Evolutionary conservation across 441 rosid genomes (phyloP), one percentile per base, ranked within the genome.

Genomic region (Erodium moschatum): DNA sequence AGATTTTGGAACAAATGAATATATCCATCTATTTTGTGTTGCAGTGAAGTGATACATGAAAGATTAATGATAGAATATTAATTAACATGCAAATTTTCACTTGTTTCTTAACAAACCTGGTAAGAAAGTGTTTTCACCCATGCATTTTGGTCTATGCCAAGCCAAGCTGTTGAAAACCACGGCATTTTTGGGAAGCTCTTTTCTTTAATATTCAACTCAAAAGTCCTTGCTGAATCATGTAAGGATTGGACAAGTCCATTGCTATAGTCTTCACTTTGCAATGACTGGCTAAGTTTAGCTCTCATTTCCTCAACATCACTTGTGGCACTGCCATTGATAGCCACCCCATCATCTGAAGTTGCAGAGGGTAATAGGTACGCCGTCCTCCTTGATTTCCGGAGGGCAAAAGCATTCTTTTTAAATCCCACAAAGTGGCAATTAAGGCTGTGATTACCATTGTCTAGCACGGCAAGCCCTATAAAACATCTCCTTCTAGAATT

Each of bases 111-210:
- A 79, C 73, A 69, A 50, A 95, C 99, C 97, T 95, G 97, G 80
- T 95, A 95, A 73, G 97, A 86, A 65, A 95, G 85, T 9, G 90
- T 85, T 78, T 90, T 95, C 78, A 91, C 80, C 97, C 97, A 95
- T 7, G 96, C 85, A 66, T 86, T 90, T 78, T 80, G 81, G 74
- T 95, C 97, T 33, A 82, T 80, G 67, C 97, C 97, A 67, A 91
- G 84, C 97, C 96, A 91, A 33, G 92, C 86, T 15, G 87, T 84
- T 63, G 99, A 85, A 75, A 95, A 86, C 99, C 97, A 91, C 6
- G 91, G 75, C 29, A 90, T 69, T 44, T 82, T 91, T 6, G 92
- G 84, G 56, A 76, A 70, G 0, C 82, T 81, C 68, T 83, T 86
- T 70, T 85, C 89, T 77, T 80, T 87, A 77, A 87, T 84, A 0